Evolutionary conservation across 306 rosid genomes (phyloP), one percentile per base, ranked within the genome.

Genomic region (Pyrus bretschneideri): DNA sequence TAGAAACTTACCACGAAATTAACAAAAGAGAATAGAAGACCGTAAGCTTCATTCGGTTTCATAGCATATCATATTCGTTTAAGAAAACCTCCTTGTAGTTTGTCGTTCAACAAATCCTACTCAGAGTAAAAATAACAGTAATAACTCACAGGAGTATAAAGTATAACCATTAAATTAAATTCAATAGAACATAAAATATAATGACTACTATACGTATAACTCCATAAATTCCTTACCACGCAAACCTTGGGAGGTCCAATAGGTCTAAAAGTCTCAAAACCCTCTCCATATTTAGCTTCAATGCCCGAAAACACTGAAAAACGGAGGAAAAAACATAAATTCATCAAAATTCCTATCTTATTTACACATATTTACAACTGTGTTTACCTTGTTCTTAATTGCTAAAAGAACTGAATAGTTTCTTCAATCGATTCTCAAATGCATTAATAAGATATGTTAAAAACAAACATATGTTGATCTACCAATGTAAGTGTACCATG

Each of bases 241-340:
- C 90, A 97, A 78, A 95, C 89, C 87, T 95, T 90, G 40, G 92
- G 73, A 27, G 90, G 98, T 65, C 98, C 97, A 83, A 92, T 97
- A 6, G 87, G 80, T 83, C 98, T 86, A 80, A 95, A 95, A 82
- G 97, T 90, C 81, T 92, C 98, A 82, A 95, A 95, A 60, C 96
- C 97, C 83, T 92, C 98, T 75, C 98, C 98, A 83, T 95, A 95
- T 85, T 95, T 97, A 80, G 98, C 98, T 80, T 97, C 98, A 82
- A 95, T 95, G 93, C 92, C 97, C 92, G 86, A 11, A 31, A 61
- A 87, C 62, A 70, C 71, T 78, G 77, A 76, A 74, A 54, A 25
- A 55, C 19, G 29, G 0, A 14, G 38, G 17, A 30, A 45, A 52
- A 46, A 54, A 44, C 61, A 14, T 9, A 21, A 63, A 22, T 33